Percentiles rank a stretch among this genome's conserved stretches.
Conservation (phyloP, 2,329 filamentous ascomycete species). For the Ascomycota sp. region DNA sequence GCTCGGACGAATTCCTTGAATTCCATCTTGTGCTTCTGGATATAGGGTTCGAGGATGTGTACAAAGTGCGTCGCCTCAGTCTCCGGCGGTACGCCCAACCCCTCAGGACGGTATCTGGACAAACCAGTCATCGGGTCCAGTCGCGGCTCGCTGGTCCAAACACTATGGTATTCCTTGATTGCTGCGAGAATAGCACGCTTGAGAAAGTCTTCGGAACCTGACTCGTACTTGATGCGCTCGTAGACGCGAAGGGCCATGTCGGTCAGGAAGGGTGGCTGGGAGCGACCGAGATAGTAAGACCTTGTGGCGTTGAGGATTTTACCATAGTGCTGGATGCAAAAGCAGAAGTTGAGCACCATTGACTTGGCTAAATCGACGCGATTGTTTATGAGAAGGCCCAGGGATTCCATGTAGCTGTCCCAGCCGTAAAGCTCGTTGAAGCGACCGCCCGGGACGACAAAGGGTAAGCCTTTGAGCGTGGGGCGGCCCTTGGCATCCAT, state of each 20-base stretch:
- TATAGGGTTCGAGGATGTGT: constrained; percentile 64
- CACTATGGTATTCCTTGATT: constrained; percentile 88
- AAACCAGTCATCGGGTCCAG: constrained; percentile 59
- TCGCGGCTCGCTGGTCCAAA: constrained; percentile 67
- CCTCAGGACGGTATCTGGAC: constrained; percentile 68
- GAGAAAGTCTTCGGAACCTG: constrained; percentile 63
- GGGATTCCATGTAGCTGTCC: constrained; percentile 97
- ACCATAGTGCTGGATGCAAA: constrained; percentile 94
- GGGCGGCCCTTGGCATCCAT: constrained; percentile 38
- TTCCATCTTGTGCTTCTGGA: constrained; percentile 61
- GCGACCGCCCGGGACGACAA: constrained; percentile 89
- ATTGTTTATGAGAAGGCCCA: constrained; percentile 73
- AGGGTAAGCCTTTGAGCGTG: constrained; percentile 63
- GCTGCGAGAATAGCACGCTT: constrained; percentile 64
- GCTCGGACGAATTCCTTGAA: constrained; percentile 72
- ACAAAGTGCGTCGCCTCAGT: constrained; percentile 76
- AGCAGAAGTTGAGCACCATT: constrained; percentile 94
- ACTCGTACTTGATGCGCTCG: constrained; percentile 77
- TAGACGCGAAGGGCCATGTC: constrained; percentile 93
- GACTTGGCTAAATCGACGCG: constrained; percentile 72
- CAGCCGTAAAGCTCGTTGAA: constrained; percentile 98
- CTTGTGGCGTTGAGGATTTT: constrained; percentile 96
- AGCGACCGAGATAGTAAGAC: constrained; percentile 85
- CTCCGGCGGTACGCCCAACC: constrained; percentile 73
- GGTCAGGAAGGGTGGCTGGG: constrained; percentile 89